These are phyloP conservation scores for Oldenlandia corymbosa DNA, from an alignment of 257 asterid genomes.

Conservation along the genomic window DNA sequence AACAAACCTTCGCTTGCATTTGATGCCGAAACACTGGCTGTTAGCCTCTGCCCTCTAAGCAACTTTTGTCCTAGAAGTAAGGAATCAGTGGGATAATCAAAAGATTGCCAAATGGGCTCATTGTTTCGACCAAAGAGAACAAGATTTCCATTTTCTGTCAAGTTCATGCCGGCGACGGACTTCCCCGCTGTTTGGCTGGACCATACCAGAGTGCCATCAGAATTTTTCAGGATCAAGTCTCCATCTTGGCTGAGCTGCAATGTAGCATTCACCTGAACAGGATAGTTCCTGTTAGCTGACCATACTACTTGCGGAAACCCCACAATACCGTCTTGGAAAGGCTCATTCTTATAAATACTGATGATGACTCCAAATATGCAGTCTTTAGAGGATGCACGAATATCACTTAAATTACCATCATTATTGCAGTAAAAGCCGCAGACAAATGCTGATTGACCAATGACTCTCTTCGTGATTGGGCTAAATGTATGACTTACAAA, in stretches of 20 bases:
- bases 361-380: constrained; percentile 9
- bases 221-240: background rate
- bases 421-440: constrained; percentile 7
- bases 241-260: constrained; percentile 1
- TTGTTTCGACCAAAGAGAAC: constrained; percentile 8
- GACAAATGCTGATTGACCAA: background rate
- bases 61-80: constrained; percentile 4
- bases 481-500: background rate
- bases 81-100: constrained; percentile 15
- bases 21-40: constrained; percentile 12
- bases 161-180: constrained; percentile 11
- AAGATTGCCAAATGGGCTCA: constrained; percentile 12
- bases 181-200: constrained; percentile 12
- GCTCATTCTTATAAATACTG: too few species aligned
- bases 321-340: too few species aligned
- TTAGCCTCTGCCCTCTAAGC: constrained; percentile 8
- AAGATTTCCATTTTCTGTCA: constrained; percentile 16
- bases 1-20: constrained; percentile 6
- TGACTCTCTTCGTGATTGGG: background rate
- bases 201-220: constrained; percentile 9
- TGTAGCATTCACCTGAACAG: background rate
- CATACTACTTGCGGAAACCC: constrained; percentile 6
- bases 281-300: constrained; percentile 17
- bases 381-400: background rate
- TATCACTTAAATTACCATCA: background rate